Conservation (phyloP, 108 stramenopile genomes). For the Hondaea fermentalgiana region DNA sequence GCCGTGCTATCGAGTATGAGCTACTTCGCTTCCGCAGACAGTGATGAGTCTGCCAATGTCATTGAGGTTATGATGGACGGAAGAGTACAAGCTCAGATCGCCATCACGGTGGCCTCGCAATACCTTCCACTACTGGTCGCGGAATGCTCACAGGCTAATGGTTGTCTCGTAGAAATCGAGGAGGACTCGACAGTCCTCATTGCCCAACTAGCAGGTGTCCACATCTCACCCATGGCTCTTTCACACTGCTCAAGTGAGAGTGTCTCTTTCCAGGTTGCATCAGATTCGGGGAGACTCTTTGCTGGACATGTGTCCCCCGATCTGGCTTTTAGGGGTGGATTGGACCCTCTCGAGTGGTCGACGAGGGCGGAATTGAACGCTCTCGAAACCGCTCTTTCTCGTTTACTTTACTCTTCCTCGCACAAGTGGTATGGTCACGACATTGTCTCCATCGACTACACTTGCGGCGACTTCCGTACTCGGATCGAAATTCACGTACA, state of each 20-base stretch:
- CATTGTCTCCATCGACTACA: not conserved
- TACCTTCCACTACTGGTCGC: not conserved
- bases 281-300: too few species aligned
- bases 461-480: not conserved
- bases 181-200: not conserved
- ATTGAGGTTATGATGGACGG: not conserved
- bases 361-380: too few species aligned
- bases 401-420: not conserved
- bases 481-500: not conserved
- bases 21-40: not conserved
- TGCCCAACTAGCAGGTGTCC: not conserved
- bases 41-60: not conserved
- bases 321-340: not conserved
- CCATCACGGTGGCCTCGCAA: not conserved
- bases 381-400: too few species aligned
- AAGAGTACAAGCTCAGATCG: not conserved
- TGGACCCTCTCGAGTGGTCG: not conserved
- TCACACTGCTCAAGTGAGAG: not conserved
- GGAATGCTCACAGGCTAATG: not conserved
- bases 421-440: not conserved
- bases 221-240: not conserved
- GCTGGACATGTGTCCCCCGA: too few species aligned
- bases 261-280: not conserved
- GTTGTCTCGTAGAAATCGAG: not conserved
- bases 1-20: not conserved